A percentile compares a stretch with the other conserved stretches of the same genome.
phyloP scores from a whole-genome alignment of 1,139 yeast genomes.

The Hyphopichia buzzinii region DNA sequence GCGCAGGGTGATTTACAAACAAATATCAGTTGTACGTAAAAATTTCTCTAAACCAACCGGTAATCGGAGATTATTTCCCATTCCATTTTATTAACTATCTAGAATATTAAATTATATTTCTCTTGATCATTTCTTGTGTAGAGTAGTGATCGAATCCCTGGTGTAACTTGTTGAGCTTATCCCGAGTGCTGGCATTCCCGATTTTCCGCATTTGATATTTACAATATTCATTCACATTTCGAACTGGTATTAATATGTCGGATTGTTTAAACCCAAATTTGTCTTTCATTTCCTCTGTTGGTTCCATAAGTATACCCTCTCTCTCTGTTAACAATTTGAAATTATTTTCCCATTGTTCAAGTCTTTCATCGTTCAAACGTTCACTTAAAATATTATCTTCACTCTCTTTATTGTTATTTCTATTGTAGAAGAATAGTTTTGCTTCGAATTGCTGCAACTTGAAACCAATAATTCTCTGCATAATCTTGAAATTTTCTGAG shows the following conservation, averaged over 20 bases:
- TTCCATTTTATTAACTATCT: too few relatives aligned
- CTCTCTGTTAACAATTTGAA: too few relatives aligned
- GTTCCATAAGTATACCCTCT: too few relatives aligned
- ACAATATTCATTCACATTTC: background rate
- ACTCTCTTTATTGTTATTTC: slow-evolving; percentile 4
- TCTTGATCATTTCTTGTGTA: slow-evolving; percentile 16
- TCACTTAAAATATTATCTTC: too few relatives aligned
- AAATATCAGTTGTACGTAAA: too few relatives aligned
- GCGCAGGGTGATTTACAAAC: too few relatives aligned
- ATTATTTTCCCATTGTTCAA: too few relatives aligned
- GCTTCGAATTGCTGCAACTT: slow-evolving; percentile 20
- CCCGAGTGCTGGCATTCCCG: slow-evolving; percentile 10
- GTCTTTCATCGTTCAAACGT: slow-evolving; percentile 3
- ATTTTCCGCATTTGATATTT: slow-evolving; percentile 3
- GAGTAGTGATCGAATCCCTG: slow-evolving; percentile 18
- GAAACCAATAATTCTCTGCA: slow-evolving; percentile 21
- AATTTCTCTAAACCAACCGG: too few relatives aligned
- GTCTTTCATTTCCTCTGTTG: background rate
- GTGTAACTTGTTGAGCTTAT: slow-evolving; percentile 12
- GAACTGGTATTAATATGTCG: too few relatives aligned
- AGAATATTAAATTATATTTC: slow-evolving; percentile 13
- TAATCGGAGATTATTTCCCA: too few relatives aligned
- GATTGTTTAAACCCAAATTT: too few relatives aligned
- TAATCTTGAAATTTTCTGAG: slow-evolving; percentile 29
- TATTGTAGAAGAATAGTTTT: slow-evolving; percentile 11